Evolutionary conservation across 257 asterid genomes (phyloP).

Genomic region (Rehmannia glutinosa): DNA sequence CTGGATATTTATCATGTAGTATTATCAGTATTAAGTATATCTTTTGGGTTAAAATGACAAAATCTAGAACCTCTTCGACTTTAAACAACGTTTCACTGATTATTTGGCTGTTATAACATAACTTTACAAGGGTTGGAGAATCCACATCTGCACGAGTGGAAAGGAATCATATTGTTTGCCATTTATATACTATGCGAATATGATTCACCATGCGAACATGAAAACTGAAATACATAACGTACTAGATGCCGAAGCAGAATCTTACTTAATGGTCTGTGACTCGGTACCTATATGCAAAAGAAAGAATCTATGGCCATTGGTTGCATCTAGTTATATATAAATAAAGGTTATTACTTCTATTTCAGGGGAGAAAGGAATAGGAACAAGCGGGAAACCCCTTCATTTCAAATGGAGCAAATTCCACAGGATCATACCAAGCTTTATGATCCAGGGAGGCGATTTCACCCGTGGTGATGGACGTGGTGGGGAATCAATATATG

Average conservation of each 20-base stretch:
- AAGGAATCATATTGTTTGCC: background rate
- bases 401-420: constrained; percentile 79
- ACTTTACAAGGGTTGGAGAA: too few relatives aligned
- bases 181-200: background rate
- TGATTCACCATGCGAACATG: too few relatives aligned
- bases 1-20: background rate
- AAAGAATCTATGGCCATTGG: too few relatives aligned
- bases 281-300: too few relatives aligned
- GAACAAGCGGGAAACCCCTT: constrained; percentile 69
- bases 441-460: constrained; percentile 98
- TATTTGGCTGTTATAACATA: too few relatives aligned
- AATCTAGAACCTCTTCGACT: background rate
- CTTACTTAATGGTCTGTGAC: too few relatives aligned
- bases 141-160: too few relatives aligned
- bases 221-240: too few relatives aligned
- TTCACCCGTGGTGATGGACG: constrained; percentile 89
- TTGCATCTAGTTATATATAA: background rate
- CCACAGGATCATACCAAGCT: constrained; percentile 89
- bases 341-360: background rate
- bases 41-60: background rate
- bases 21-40: background rate
- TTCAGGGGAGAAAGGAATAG: constrained; percentile 90
- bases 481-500: constrained; percentile 92
- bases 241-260: too few relatives aligned
- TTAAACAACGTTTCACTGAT: too few relatives aligned